Conservation (phyloP, 2,329 filamentous ascomycete species). For the Cladosporium sp. region DNA sequence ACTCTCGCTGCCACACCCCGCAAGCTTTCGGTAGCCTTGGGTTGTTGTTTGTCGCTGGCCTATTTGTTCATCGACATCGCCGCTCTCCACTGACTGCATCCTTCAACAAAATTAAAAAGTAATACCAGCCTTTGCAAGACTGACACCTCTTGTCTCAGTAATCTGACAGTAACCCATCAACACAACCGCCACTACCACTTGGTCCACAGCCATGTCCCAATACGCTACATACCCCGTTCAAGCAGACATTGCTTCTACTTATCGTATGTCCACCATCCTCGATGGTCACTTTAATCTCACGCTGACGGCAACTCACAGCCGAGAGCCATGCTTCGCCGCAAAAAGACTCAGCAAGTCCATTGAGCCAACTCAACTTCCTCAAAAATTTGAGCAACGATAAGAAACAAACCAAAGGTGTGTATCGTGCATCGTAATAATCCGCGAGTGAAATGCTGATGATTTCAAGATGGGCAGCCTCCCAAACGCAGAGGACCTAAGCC, state of each 20-base stretch:
- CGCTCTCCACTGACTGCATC: background rate
- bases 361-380: constrained; percentile 49
- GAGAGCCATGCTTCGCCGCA: constrained; percentile 1
- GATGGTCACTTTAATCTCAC: background rate
- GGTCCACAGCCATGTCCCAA: background rate
- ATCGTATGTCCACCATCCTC: background rate
- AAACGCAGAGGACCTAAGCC: constrained; percentile 94
- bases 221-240: constrained; percentile 2
- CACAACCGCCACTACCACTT: background rate
- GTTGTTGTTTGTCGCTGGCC: background rate
- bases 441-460: background rate
- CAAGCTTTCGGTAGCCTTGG: background rate
- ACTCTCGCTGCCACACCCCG: constrained; percentile 4
- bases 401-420: constrained; percentile 71
- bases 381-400: constrained; percentile 67
- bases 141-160: constrained; percentile 3
- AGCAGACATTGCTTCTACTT: background rate
- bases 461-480: constrained; percentile 74
- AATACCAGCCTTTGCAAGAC: background rate
- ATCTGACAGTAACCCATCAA: background rate
- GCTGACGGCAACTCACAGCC: background rate
- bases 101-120: background rate
- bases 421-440: background rate
- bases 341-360: constrained; percentile 25
- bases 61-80: background rate